Percentiles rank a stretch among this genome's conserved stretches.
phyloP scores from a whole-genome alignment of 1,139 yeast genomes.

The Hyphopichia khmerensis region DNA sequence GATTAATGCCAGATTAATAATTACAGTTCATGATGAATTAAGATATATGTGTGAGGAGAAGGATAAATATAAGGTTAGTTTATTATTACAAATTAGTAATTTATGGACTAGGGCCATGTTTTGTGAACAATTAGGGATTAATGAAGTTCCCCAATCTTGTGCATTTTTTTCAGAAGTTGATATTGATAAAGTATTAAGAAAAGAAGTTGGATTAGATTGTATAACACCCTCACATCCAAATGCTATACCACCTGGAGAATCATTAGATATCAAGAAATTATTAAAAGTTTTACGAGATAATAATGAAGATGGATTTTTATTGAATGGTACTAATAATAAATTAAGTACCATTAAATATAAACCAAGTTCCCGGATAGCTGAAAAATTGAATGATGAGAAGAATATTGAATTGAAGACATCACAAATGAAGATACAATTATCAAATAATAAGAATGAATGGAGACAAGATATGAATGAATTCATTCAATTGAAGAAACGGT shows the following conservation, averaged over 20 bases:
- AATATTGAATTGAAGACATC: constrained; percentile 17
- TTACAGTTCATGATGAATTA: constrained; percentile 95
- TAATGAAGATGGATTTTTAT: constrained; percentile 10
- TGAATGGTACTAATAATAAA: constrained; percentile 4
- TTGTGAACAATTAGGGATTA: constrained; percentile 86
- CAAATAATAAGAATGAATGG: constrained; percentile 26
- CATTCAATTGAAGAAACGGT: constrained; percentile 11
- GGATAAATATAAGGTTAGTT: constrained; percentile 72
- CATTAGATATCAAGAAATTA: constrained; percentile 58
- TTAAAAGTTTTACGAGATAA: constrained; percentile 30
- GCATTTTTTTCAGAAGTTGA: constrained; percentile 96
- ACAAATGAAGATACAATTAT: constrained; percentile 29
- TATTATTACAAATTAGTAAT: constrained; percentile 84
- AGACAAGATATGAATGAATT: constrained; percentile 17
- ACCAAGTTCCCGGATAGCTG: constrained; percentile 23
- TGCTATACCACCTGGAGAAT: constrained; percentile 78
- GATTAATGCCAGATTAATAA: constrained; percentile 74
- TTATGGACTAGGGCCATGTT: constrained; percentile 97
- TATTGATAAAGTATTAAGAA: constrained; percentile 80
- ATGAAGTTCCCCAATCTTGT: constrained; percentile 88
- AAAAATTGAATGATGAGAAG: constrained; percentile 20
- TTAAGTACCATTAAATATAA: constrained; percentile 15
- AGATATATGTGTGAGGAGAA: constrained; percentile 74
- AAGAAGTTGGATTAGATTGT: constrained; percentile 87
- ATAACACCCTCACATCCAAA: constrained; percentile 82